Evolutionary conservation across 345 rosid genomes (phyloP).

Genomic region (Punica granatum): DNA sequence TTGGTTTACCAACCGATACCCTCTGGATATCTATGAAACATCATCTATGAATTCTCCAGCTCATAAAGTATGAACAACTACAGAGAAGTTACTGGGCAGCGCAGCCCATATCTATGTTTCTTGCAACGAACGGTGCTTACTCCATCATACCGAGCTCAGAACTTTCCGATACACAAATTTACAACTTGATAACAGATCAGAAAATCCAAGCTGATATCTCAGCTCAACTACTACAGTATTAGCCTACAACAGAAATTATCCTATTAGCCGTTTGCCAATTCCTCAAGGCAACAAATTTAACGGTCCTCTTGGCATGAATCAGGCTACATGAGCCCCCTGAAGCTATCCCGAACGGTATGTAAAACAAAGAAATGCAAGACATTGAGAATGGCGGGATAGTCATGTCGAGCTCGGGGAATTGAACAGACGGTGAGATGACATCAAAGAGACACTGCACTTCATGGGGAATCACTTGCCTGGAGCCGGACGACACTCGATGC

Average conservation of each 20-base stretch:
- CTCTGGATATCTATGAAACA: neutral
- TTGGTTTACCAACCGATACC: neutral
- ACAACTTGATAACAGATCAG: neutral
- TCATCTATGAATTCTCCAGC: neutral
- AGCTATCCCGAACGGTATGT: neutral
- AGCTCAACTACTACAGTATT: neutral
- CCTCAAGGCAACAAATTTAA: neutral
- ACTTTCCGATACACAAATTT: neutral
- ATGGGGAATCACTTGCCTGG: conserved; percentile 26
- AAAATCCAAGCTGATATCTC: neutral
- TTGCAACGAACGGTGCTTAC: neutral
- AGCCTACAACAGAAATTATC: neutral
- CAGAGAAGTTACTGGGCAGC: too few relatives aligned
- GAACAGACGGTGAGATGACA: neutral
- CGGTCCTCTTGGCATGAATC: neutral
- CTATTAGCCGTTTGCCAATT: neutral
- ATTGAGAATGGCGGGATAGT: neutral
- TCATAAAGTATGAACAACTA: neutral
- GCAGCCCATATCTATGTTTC: too few relatives aligned
- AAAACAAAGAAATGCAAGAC: neutral
- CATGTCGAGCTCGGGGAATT: neutral
- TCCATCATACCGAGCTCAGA: neutral
- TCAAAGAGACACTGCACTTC: neutral
- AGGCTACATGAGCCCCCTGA: neutral
- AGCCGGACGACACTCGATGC: neutral